Conservation (phyloP, 1,284 basidiomycete genomes). For the Apiotrichum porosum region DNA sequence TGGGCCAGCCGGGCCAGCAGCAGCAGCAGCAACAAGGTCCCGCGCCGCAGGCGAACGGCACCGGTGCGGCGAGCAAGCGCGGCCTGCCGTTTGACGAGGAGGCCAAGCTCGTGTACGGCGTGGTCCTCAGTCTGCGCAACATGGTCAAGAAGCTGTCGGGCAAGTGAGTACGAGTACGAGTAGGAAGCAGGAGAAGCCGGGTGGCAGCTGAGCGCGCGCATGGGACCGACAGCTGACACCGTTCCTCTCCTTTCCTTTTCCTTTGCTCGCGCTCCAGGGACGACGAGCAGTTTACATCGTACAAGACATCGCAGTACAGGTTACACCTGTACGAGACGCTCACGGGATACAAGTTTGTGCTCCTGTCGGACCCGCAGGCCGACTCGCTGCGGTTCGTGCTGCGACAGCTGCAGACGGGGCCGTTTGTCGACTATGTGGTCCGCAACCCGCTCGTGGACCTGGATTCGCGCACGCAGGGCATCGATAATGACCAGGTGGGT, state of each 20-base stretch:
- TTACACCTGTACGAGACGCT: slow-evolving; percentile 88
- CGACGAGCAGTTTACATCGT: slow-evolving; percentile 87
- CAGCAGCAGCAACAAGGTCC: neutral
- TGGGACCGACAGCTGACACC: no score
- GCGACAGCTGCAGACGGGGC: slow-evolving; percentile 84
- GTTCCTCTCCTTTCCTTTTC: no score
- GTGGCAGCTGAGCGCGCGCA: no score
- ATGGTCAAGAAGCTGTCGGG: slow-evolving; percentile 92
- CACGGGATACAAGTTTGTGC: slow-evolving; percentile 91
- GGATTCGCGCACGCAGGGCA: slow-evolving; percentile 72
- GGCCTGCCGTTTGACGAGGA: slow-evolving; percentile 91
- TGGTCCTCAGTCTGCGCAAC: slow-evolving; percentile 83
- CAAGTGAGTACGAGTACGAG: slow-evolving; percentile 62
- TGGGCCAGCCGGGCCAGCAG: neutral
- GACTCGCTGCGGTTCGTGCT: slow-evolving; percentile 79
- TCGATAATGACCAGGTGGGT: slow-evolving; percentile 70
- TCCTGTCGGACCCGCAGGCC: slow-evolving; percentile 78
- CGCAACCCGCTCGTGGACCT: slow-evolving; percentile 80
- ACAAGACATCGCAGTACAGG: slow-evolving; percentile 87
- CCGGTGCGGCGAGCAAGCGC: slow-evolving; percentile 1
- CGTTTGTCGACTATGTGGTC: slow-evolving; percentile 89
- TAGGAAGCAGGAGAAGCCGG: neutral
- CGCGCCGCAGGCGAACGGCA: slow-evolving; percentile 3
- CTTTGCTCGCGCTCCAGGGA: no score
- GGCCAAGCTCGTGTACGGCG: slow-evolving; percentile 94